These are phyloP conservation scores for Buxus sempervirens DNA, from an alignment of 164 flowering plant species.

Conservation along the genomic window DNA sequence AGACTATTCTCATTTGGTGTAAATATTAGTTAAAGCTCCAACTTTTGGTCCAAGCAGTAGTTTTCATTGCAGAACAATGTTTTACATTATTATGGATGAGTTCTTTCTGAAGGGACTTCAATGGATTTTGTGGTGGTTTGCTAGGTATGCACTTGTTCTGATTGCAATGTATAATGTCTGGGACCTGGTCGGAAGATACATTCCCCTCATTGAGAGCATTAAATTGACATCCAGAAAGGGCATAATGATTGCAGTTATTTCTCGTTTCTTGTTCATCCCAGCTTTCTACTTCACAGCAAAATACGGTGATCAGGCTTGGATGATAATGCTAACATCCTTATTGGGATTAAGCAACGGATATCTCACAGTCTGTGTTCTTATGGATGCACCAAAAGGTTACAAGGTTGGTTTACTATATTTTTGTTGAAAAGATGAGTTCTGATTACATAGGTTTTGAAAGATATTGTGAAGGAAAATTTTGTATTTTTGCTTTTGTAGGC, in stretches of 20 bases:
- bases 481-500: slow-evolving; percentile 25
- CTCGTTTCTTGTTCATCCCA: slow-evolving; percentile 38
- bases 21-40: too few species aligned
- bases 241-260: slow-evolving; percentile 20
- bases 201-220: slow-evolving; percentile 27
- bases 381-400: slow-evolving; percentile 44
- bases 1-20: too few species aligned
- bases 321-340: slow-evolving; percentile 36
- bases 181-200: slow-evolving; percentile 41
- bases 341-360: slow-evolving; percentile 44
- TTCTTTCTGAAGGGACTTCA: not conserved
- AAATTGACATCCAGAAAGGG: slow-evolving; percentile 35
- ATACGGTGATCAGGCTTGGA: slow-evolving; percentile 49
- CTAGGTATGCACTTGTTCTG: slow-evolving; percentile 46
- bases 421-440: not conserved
- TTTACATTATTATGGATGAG: too few species aligned
- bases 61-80: too few species aligned
- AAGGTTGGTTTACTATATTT: slow-evolving; percentile 29
- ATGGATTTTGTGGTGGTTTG: not conserved
- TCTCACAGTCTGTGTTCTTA: slow-evolving; percentile 46
- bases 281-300: slow-evolving; percentile 53
- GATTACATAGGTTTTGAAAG: not conserved
- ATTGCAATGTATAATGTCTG: slow-evolving; percentile 52
- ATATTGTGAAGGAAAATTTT: not conserved
- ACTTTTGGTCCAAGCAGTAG: too few species aligned